These are phyloP conservation scores for Saccharomyces hybrid DNA, from an alignment of 1,139 yeast genomes.

Conservation along the genomic window DNA sequence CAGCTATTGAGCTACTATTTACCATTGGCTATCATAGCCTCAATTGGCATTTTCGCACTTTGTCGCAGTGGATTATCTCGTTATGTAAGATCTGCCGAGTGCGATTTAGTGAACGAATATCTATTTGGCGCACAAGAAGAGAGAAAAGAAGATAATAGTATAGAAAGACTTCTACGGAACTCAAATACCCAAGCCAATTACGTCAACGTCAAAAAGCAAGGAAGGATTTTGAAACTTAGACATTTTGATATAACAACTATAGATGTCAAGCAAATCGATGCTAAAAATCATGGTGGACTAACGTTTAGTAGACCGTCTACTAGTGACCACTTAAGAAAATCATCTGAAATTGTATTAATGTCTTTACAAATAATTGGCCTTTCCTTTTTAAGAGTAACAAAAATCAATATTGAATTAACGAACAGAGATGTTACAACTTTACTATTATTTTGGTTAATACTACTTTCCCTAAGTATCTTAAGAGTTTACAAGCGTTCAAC, in stretches of 20 bases:
- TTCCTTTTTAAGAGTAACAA: conserved; percentile 1
- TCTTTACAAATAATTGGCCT: conserved; percentile 9
- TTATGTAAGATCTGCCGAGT: background rate
- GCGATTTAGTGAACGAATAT: background rate
- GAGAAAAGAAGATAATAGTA: conserved; percentile 5
- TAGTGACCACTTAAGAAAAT: conserved; percentile 14
- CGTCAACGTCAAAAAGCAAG: conserved; percentile 3
- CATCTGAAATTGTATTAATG: conserved; percentile 14
- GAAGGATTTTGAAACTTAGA: conserved; percentile 15
- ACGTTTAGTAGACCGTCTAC: conserved; percentile 15
- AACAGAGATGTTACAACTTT: background rate
- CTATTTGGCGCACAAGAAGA: background rate
- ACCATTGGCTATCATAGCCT: conserved; percentile 10
- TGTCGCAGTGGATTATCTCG: background rate
- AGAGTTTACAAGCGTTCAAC: conserved; percentile 22
- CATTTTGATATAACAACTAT: conserved; percentile 22
- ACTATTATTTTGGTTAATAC: background rate
- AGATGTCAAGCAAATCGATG: conserved; percentile 14
- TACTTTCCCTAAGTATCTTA: background rate
- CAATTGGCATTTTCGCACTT: background rate
- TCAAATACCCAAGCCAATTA: conserved; percentile 1
- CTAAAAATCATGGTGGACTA: conserved; percentile 18
- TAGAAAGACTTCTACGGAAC: background rate
- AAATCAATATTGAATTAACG: background rate
- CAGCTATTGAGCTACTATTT: conserved; percentile 15